Conservation (phyloP, 306 rosid genomes). For the Cicer pinnatifidum region DNA sequence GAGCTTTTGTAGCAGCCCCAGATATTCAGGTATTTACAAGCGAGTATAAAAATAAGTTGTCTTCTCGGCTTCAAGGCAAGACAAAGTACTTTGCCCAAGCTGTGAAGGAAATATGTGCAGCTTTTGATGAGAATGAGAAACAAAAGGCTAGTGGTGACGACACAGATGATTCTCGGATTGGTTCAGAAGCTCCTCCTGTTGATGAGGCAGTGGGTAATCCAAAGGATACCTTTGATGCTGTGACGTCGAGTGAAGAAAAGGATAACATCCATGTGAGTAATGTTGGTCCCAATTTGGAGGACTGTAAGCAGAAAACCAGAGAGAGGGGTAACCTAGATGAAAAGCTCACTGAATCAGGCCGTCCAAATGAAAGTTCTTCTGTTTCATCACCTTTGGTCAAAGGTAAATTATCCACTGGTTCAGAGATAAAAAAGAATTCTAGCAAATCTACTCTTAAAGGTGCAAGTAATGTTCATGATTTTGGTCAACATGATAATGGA, state of each 20-base stretch:
- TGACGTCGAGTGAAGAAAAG: conserved; percentile 49
- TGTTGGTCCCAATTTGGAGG: conserved; percentile 60
- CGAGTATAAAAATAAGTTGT: conserved; percentile 72
- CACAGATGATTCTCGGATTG: conserved; percentile 64
- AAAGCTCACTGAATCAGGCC: conserved; percentile 49
- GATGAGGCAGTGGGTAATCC: conserved; percentile 59
- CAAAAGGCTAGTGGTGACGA: conserved; percentile 67
- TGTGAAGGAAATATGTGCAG: conserved; percentile 84
- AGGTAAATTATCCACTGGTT: conserved; percentile 46
- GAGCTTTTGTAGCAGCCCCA: conserved; percentile 95
- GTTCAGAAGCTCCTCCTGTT: conserved; percentile 64
- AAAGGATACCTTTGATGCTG: conserved; percentile 57
- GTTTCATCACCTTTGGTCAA: conserved; percentile 56
- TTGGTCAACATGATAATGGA: conserved; percentile 50
- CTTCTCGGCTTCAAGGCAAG: conserved; percentile 76
- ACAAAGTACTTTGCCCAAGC: conserved; percentile 83
- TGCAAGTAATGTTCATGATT: conserved; percentile 47
- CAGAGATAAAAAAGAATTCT: conserved; percentile 51
- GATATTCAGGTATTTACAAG: conserved; percentile 85
- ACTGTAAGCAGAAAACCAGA: conserved; percentile 59
- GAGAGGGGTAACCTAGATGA: conserved; percentile 56
- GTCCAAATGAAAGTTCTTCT: conserved; percentile 56
- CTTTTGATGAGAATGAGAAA: conserved; percentile 76
- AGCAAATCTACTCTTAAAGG: conserved; percentile 49
- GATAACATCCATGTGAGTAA: conserved; percentile 48